Base-by-base conservation (phyloP, 371 early-diverging fungal species). In the Lichtheimia ornata region DNA sequence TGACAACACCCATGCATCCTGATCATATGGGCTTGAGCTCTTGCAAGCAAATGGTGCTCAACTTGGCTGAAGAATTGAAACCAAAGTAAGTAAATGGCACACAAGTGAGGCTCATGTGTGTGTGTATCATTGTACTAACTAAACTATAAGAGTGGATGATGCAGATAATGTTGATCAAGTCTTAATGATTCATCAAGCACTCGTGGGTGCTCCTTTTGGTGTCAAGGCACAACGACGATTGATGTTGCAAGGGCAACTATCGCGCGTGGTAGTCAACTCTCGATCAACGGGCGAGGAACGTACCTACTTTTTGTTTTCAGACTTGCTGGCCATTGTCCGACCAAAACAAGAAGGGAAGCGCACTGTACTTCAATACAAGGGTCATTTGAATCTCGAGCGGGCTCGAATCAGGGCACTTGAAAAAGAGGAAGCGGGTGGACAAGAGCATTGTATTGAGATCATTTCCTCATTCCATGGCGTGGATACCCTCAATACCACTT, bases 91-190 rank as follows among this genome's bases (percentile, higher is more conserved):
- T 50, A 5, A 22, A 47, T 30, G 24, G 4, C 13, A 45, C 47
- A 57, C 17, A 27, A 30, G 61, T 51, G 60, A 53, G 64, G 70
- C 11, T 24, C 49, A 25, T 55, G 17, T 3, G 54, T 24, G 5
- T 20, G 35, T 18, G 17, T 27, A 42, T 30, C 47, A 25, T 41
- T 53, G 20, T 59, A 44, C 28, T 54, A 35, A 17, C 15, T 50
- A 41, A 14, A 22, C 24, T 56, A 50, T 18, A 49, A 75, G 76
- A 53, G 59, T 75, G n/a, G 44, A 63, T 42, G 76, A 75, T 68
- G 71, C 70, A 9, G 65, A 73, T 61, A 78, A 75, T 44, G 76
- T 75, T n/a, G 72, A 73, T 47, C 71, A 78, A 60, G 79, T 78
- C 0, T 57, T 71, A 1, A 75, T 67, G 68, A 69, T 78, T 14